Evolutionary conservation across 148 eudicot genomes (phyloP).

Genomic region (Rhododendron ferrugineum): DNA sequence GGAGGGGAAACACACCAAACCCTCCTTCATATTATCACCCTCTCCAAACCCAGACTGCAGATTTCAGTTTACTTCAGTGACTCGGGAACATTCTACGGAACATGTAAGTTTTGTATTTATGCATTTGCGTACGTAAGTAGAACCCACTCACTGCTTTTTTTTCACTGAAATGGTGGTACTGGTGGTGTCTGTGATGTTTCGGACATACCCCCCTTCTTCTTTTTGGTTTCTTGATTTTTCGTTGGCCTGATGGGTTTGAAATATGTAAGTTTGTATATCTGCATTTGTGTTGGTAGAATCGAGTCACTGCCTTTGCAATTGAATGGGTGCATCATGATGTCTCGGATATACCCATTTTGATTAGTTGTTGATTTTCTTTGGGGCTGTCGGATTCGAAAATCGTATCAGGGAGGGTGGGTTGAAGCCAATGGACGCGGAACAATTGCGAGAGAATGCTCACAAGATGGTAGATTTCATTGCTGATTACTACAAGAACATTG

Average conservation of each 20-base stretch:
- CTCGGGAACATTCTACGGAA: not conserved
- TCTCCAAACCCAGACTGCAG: not conserved
- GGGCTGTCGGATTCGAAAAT: not conserved
- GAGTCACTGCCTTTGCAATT: not conserved
- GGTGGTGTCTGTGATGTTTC: not conserved
- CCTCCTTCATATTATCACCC: not conserved
- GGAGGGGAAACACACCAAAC: not conserved
- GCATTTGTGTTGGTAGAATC: not conserved
- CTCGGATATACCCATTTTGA: not conserved
- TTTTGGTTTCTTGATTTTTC: not conserved
- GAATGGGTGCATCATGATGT: not conserved
- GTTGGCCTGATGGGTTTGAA: not conserved
- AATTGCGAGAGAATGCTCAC: conserved; percentile 72
- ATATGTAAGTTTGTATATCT: not conserved
- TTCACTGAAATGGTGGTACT: not conserved
- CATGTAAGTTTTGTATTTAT: not conserved
- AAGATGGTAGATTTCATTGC: conserved; percentile 96
- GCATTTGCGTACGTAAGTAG: not conserved
- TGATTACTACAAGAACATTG: conserved; percentile 87
- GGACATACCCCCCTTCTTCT: too few species aligned
- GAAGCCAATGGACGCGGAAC: conserved; percentile 90
- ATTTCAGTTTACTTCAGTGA: not conserved
- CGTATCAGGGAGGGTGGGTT: conserved; percentile 50
- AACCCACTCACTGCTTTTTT: not conserved
- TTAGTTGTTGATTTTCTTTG: not conserved